Base-by-base conservation (phyloP, 2,329 filamentous ascomycete species). In the Chrysosporium keratinophilum region DNA sequence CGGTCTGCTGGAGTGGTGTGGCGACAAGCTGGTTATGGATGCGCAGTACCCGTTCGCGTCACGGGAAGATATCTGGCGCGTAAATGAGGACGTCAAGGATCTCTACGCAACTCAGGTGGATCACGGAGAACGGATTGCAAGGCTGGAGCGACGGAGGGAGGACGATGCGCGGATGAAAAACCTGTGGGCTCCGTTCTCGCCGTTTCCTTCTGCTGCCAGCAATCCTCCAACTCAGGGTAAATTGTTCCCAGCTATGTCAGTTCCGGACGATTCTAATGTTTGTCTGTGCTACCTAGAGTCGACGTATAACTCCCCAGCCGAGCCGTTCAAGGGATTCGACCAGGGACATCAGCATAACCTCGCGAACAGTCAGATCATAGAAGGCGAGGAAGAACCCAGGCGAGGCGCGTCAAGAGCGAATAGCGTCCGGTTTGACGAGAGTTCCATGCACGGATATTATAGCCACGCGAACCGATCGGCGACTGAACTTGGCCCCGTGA, bases 351-450 rank as follows among this genome's bases (percentile, higher is more conserved):
- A 85, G 46, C 85, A 85, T 64, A 87, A 84, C 62, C 76, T 93
- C 56, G 79, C 95, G 47, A 85, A 84, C 50, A 88, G 86, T 52
- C 78, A 96, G 55, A 87, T 90, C 56, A 76, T 97, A 5, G 91
- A 95, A 59, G 79, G 84, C 4, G 90, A 95, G 58, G 89, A 97
- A 33, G 83, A 88, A 54, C 82, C 88, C 37, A 81, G 91, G 58
- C 88, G 93, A 52, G 88, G 87, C 17, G 85, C 88, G 15, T 98
- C 93, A 15, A 81, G 93, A 62, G 91, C 93, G 46, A 97, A 97
- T 67, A 97, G 93, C 65, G 93, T 98, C 61, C 87, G 93, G 37
- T 98, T 98, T 64, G 93, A 97, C 65, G 91, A 97, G 67, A 95
- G 88, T 65, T 90, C 91, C 12, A 82, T 95, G 62, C 89, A 95